Percentiles rank a stretch among this genome's conserved stretches.
Conservation (phyloP, 768 basidiomycete genomes). For the Lentinula sp. region DNA sequence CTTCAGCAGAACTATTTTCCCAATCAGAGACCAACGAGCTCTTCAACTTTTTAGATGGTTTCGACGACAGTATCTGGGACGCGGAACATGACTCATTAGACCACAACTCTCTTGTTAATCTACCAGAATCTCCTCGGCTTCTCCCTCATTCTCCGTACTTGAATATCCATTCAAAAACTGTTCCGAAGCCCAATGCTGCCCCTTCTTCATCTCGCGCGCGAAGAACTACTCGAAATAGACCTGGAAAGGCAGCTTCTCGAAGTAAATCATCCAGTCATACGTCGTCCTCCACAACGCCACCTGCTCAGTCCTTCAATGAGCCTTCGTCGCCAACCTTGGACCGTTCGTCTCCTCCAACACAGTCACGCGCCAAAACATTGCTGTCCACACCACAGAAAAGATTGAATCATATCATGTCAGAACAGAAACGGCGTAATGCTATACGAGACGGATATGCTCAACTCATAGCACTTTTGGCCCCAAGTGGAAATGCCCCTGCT, state of each 20-base stretch:
- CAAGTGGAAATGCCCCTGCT: conserved; percentile 50
- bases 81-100: conserved; percentile 18
- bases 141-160: conserved; percentile 33
- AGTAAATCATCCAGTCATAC: conserved; percentile 7
- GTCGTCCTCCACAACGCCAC: conserved; percentile 3
- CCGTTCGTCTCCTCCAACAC: conserved; percentile 16
- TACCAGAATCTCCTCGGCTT: not conserved
- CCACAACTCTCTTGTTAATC: not conserved
- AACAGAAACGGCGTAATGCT: conserved; percentile 88
- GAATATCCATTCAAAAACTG: conserved; percentile 41
- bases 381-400: conserved; percentile 83
- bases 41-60: conserved; percentile 79
- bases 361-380: conserved; percentile 43
- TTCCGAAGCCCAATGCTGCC: conserved; percentile 21
- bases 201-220: conserved; percentile 28
- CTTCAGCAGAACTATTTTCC: conserved; percentile 70
- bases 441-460: conserved; percentile 89
- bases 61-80: conserved; percentile 56
- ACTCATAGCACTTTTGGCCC: conserved; percentile 73
- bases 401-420: conserved; percentile 90
- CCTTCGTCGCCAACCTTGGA: not conserved
- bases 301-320: not conserved
- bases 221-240: conserved; percentile 6
- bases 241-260: not conserved
- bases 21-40: conserved; percentile 72